Evolutionary conservation across 2,329 filamentous ascomycete species (phyloP), one percentile per base, ranked within the genome.

Genomic region (Karstenula rhodostoma): DNA sequence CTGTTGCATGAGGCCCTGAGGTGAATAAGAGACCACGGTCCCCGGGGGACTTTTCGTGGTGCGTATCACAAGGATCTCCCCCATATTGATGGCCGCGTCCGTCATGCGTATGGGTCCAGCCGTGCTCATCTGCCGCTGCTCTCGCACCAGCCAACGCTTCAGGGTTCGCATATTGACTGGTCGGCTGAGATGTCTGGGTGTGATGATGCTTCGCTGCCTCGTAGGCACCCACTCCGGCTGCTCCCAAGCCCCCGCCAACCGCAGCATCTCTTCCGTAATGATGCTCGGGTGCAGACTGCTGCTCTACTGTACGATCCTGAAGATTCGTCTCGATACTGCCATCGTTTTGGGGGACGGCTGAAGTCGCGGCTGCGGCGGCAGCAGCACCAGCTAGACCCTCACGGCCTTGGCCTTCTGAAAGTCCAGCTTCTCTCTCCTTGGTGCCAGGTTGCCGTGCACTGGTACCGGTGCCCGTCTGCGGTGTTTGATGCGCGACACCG

Each of bases 1-100:
- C 71, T 56, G 63, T 78, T 25, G 56, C 42, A 58, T 77, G 73
- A n/a, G 72, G 72, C 8, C 74, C 72, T 7, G 57, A 47, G 17
- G 61, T 64, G 47, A 71, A 66, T 19, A 62, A 27, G 1, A 62
- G 63, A 23, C 56, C 58, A 22, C 23, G 27, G 3, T 52, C 46
- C 3, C 47, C 35, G 32, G 29, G 23, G 17, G 23, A 48, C n/a
- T 57, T 49, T 22, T 56, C 52, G 3, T 60, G 51, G 17, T 27
- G 13, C 13, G 48, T 25, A 49, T 63, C 37, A 59, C 63, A 68
- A 67, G 74, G 60, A 65, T 76, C 67, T 19, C 66, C 67, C 17
- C 64, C 25, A 47, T 62, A 69, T 12, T 54, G 56, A 33, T 71
- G 67, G 19, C 67, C 64, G 53, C 71, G 65, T 7, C 56, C 61